Evolutionary conservation across 257 asterid genomes (phyloP).

Genomic region (Cinchona pubescens): DNA sequence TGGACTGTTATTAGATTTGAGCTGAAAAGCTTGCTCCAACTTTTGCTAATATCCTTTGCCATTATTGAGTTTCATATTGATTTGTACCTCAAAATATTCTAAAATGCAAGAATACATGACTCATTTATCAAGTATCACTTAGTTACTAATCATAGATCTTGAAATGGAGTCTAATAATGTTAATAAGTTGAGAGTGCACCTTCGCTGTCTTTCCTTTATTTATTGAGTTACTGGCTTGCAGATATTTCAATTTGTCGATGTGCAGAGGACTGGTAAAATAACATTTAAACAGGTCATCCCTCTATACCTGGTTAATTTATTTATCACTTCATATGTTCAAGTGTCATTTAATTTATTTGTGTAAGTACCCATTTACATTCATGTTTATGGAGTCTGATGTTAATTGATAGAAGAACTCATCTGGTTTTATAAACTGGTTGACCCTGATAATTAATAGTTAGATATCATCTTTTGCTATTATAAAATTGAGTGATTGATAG

Average conservation of each 20-base stretch:
- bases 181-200: not conserved
- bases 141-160: not conserved
- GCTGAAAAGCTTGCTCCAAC: not conserved
- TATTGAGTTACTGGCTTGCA: conserved; percentile 20
- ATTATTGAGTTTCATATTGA: not conserved
- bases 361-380: not conserved
- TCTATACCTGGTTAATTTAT: not conserved
- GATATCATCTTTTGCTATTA: not conserved
- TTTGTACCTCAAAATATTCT: not conserved
- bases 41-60: not conserved
- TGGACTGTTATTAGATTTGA: not conserved
- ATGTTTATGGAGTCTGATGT: not conserved
- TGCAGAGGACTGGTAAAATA: conserved; percentile 67
- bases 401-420: not conserved
- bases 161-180: not conserved
- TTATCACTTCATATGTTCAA: not conserved
- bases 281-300: conserved; percentile 71
- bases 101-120: not conserved
- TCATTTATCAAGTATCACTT: not conserved
- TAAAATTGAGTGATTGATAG: not conserved
- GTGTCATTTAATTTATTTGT: not conserved
- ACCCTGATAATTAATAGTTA: not conserved
- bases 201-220: not conserved
- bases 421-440: not conserved
- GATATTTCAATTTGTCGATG: conserved; percentile 80